These are phyloP conservation scores for Rhytidiadelphus loreus DNA, from an alignment of 225 moss, liverwort and hornwort species.

Conservation along the genomic window DNA sequence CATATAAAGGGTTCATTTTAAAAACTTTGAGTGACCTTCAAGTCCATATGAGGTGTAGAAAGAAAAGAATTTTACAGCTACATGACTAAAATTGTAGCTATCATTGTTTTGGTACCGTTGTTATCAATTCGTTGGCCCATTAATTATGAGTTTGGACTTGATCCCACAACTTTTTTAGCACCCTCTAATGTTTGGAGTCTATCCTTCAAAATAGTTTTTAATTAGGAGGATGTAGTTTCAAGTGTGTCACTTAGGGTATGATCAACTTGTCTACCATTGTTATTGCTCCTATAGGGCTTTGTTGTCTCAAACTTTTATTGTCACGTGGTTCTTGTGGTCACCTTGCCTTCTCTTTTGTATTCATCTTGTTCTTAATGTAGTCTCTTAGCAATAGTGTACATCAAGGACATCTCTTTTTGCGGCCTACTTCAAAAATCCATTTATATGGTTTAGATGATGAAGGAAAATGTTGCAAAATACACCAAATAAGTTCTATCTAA, in stretches of 20 bases:
- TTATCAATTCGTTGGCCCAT: neutral
- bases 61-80: neutral
- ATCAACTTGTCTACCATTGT: neutral
- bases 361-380: neutral
- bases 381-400: neutral
- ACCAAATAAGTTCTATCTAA: neutral
- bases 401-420: fast-evolving
- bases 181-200: neutral
- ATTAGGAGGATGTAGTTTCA: neutral
- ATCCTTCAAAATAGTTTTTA: neutral
- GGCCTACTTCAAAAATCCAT: neutral
- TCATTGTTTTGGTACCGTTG: neutral
- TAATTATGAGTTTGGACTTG: neutral
- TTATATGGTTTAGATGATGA: neutral
- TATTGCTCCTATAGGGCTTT: neutral
- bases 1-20: neutral
- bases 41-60: neutral
- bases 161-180: fast-evolving
- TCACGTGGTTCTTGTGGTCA: neutral
- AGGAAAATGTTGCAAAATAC: neutral
- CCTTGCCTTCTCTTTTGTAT: no score
- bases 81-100: neutral
- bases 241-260: fast-evolving
- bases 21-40: neutral
- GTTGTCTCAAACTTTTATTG: neutral